phyloP scores from a whole-genome alignment of 2,329 filamentous ascomycete genomes.

The Coleophoma cylindrospora region DNA sequence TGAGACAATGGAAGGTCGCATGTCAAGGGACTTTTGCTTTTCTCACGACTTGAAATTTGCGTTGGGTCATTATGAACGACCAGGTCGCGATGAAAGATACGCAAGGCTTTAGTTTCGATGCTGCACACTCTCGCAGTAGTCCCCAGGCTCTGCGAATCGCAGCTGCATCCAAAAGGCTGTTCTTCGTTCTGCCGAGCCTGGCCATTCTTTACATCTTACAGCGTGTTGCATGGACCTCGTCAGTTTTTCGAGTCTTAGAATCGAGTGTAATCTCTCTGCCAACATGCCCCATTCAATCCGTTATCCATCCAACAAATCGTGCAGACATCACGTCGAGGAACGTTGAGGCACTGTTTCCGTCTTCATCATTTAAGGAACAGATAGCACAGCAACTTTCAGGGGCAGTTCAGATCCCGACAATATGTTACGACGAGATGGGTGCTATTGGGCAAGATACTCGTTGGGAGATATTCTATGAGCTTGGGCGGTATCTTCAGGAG shows the following conservation, averaged over 20 bases:
- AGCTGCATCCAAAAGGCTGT: background rate
- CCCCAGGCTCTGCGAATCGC: no score
- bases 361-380: background rate
- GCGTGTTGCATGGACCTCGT: background rate
- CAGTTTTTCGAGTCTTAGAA: background rate
- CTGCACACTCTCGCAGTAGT: no score
- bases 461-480: conserved; percentile 46
- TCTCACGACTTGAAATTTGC: background rate
- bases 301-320: background rate
- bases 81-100: background rate
- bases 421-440: conserved; percentile 51
- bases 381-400: conserved; percentile 18
- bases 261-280: background rate
- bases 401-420: conserved; percentile 47
- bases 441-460: conserved; percentile 44
- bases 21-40: background rate
- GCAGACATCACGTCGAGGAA: background rate
- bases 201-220: background rate
- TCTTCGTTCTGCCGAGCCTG: background rate
- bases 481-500: conserved; percentile 40
- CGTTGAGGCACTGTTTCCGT: background rate
- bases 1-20: background rate
- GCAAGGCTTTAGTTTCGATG: background rate
- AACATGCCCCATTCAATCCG: background rate
- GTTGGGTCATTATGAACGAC: no score